These are phyloP conservation scores for Aspergillus tamarii DNA, from an alignment of 2,329 filamentous ascomycete genomes.

Conservation along the genomic window DNA sequence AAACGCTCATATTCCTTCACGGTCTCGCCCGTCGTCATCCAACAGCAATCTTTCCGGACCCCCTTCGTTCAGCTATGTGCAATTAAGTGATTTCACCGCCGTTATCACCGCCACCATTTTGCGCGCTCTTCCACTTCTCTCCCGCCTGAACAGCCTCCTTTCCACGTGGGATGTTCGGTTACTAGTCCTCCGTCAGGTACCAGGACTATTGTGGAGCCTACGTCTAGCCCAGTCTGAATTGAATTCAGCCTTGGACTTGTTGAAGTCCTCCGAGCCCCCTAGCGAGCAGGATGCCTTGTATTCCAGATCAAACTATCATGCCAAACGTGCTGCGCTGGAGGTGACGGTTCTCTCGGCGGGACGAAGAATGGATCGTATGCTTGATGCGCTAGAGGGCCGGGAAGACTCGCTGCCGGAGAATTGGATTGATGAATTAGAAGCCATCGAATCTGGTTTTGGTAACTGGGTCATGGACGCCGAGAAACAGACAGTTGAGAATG, in stretches of 20 bases:
- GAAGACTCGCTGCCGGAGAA: constrained; percentile 80
- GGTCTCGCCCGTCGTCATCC: constrained; percentile 57
- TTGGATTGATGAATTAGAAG: constrained; percentile 88
- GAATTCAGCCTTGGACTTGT: constrained; percentile 34
- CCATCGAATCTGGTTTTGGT: constrained; percentile 74
- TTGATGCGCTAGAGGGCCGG: constrained; percentile 82
- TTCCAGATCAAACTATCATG: constrained; percentile 44
- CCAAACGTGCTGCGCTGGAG: constrained; percentile 60
- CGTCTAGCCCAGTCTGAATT: constrained; percentile 43
- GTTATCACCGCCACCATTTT: constrained; percentile 88
- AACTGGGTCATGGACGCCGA: constrained; percentile 82
- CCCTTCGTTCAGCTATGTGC: constrained; percentile 58
- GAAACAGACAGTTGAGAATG: constrained; percentile 69
- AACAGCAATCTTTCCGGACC: constrained; percentile 48
- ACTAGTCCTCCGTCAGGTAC: constrained; percentile 72
- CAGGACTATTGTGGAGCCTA: constrained; percentile 68
- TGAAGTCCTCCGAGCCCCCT: constrained; percentile 32
- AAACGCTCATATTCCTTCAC: constrained; percentile 72
- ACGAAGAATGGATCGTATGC: constrained; percentile 76
- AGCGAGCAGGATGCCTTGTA: constrained; percentile 31
- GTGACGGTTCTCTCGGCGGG: constrained; percentile 72
- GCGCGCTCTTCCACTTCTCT: constrained; percentile 81
- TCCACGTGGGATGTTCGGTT: constrained; percentile 78
- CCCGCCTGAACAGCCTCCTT: constrained; percentile 72
- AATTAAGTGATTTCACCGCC: constrained; percentile 86